A percentile compares a stretch with the other conserved stretches of the same genome.
Evolutionary conservation across 139 green algal genomes (phyloP).

Genomic region (Diplosphaera chodatii): DNA sequence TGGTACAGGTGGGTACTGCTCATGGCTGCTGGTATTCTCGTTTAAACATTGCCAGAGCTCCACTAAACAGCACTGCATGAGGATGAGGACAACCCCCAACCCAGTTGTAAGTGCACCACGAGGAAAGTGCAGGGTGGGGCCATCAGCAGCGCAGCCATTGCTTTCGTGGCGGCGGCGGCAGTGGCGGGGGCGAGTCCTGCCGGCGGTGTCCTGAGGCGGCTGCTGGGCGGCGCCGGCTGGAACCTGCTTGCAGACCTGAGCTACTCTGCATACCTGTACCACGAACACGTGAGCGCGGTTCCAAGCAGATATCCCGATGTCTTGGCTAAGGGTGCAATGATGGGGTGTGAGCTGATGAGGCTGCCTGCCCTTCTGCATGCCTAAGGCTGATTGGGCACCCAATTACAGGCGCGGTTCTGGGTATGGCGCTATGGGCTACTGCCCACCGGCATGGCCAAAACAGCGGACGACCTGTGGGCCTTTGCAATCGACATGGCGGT

Average conservation of each 20-base stretch:
- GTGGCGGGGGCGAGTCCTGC: background rate
- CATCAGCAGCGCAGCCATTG: background rate
- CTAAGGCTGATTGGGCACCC: no score
- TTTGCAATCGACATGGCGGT: background rate
- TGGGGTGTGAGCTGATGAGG: no score
- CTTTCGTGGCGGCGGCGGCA: background rate
- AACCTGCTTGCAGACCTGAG: background rate
- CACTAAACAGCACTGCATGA: no score
- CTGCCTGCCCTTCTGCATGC: background rate
- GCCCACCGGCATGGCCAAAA: background rate
- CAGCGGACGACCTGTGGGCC: background rate
- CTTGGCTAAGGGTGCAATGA: no score
- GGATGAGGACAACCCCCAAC: no score
- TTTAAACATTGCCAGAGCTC: no score
- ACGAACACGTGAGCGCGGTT: background rate
- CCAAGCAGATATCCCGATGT: no score
- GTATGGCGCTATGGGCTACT: background rate
- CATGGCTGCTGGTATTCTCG: no score
- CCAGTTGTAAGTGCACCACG: no score
- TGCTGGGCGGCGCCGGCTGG: background rate
- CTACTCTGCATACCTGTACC: background rate
- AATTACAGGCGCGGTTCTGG: background rate
- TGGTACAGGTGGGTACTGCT: no score
- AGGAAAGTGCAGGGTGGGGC: background rate
- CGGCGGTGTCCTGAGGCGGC: background rate